Evolutionary conservation across 148 eudicot species (phyloP).

Genomic region (Pouteria glomerata): DNA sequence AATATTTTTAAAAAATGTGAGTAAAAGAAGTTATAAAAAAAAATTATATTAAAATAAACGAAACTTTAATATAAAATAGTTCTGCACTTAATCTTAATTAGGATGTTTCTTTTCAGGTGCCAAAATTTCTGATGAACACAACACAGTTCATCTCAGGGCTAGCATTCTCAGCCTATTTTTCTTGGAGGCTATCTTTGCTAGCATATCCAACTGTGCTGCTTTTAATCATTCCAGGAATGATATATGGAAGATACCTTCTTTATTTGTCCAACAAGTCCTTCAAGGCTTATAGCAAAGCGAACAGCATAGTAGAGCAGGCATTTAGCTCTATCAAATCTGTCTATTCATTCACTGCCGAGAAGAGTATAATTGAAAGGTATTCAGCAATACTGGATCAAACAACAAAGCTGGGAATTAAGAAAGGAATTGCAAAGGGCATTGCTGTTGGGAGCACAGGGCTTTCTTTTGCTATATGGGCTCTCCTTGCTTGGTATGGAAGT

Average conservation of each 20-base stretch:
- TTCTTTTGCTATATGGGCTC: constrained; percentile 85
- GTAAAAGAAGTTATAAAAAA: no score
- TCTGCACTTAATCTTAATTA: no score
- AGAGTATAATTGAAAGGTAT: constrained; percentile 54
- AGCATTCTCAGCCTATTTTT: constrained; percentile 76
- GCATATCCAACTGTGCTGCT: constrained; percentile 79
- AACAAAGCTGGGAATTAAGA: constrained; percentile 57
- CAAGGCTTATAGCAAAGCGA: constrained; percentile 68
- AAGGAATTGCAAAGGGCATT: constrained; percentile 83
- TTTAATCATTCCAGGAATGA: constrained; percentile 67
- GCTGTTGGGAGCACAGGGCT: constrained; percentile 92
- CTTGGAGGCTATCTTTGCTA: constrained; percentile 76
- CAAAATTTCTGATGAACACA: constrained; percentile 78
- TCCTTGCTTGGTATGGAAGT: constrained; percentile 97
- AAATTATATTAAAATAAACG: no score
- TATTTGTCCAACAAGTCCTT: constrained; percentile 50
- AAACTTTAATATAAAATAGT: no score
- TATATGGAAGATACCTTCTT: constrained; percentile 74
- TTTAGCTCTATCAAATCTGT: constrained; percentile 81
- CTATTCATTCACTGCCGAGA: constrained; percentile 86
- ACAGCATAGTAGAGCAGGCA: constrained; percentile 64
- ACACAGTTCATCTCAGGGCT: constrained; percentile 82
- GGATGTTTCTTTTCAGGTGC: constrained; percentile 46
- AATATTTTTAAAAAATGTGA: no score
- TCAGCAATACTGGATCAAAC: constrained; percentile 53